Percentiles rank a stretch among this genome's conserved stretches.
phyloP scores from a whole-genome alignment of 345 rosid species.

The Viola odorata region DNA sequence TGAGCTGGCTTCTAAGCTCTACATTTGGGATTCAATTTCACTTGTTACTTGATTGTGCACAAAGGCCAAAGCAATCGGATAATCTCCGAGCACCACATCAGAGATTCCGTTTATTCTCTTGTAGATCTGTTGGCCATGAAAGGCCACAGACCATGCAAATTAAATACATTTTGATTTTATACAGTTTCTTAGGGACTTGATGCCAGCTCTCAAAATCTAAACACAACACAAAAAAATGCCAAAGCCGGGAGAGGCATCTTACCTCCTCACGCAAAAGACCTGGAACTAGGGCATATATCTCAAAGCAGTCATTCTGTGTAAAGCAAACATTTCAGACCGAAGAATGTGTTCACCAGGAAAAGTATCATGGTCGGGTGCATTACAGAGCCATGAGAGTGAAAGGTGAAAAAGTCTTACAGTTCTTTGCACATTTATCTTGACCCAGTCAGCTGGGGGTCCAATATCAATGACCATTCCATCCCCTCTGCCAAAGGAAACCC shows the following conservation, averaged over 20 bases:
- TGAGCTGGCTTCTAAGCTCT: too few relatives aligned
- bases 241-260: not conserved
- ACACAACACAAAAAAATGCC: not conserved
- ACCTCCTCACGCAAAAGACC: constrained; percentile 34
- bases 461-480: constrained; percentile 26
- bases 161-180: too few relatives aligned
- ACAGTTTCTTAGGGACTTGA: too few relatives aligned
- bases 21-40: too few relatives aligned
- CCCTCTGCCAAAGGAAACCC: constrained; percentile 16
- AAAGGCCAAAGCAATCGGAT: not conserved
- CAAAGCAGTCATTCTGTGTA: constrained; percentile 28
- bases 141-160: too few relatives aligned
- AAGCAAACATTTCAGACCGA: not conserved
- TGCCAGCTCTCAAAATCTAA: not conserved
- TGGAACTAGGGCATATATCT: constrained; percentile 32
- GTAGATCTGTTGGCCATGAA: too few relatives aligned
- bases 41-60: not conserved
- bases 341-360: not conserved
- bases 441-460: constrained; percentile 35
- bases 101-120: not conserved
- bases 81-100: not conserved
- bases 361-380: not conserved
- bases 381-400: not conserved
- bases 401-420: constrained; percentile 13
- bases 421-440: constrained; percentile 29